Conservation (phyloP, 1,284 basidiomycete genomes). For the Sporisorium scitamineum region DNA sequence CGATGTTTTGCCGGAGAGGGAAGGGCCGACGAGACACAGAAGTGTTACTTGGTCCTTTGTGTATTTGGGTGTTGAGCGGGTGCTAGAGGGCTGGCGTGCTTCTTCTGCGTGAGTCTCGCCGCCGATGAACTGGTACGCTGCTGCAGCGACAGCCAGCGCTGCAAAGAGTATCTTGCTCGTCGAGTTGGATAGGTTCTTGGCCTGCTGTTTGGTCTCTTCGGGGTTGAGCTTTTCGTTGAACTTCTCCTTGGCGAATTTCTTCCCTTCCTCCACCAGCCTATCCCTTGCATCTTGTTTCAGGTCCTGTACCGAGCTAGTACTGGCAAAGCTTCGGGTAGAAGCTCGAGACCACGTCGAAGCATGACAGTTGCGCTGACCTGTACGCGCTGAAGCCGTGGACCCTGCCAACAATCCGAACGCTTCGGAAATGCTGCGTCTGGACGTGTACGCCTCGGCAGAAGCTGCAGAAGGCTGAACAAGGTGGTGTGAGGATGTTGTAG, state of each 20-base stretch:
- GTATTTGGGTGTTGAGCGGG: conserved; percentile 12
- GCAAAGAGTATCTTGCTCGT: conserved; percentile 37
- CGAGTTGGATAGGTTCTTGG: conserved; percentile 22
- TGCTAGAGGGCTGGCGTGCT: neutral
- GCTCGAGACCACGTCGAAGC: conserved; percentile 24
- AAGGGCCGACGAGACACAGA: conserved; percentile 44
- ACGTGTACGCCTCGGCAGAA: conserved; percentile 7
- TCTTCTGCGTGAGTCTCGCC: conserved; percentile 31
- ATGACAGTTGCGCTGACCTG: conserved; percentile 25
- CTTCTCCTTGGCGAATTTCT: conserved; percentile 33
- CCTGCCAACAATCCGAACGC: conserved; percentile 39
- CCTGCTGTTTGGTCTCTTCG: conserved; percentile 23
- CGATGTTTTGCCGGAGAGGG: conserved; percentile 47
- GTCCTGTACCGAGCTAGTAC: conserved; percentile 7
- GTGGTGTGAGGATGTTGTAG: neutral
- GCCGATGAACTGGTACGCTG: conserved; percentile 26
- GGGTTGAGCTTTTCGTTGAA: conserved; percentile 10
- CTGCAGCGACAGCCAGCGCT: conserved; percentile 26
- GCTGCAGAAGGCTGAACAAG: neutral
- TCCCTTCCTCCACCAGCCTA: conserved; percentile 31
- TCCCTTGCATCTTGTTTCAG: conserved; percentile 33
- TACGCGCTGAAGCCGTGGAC: conserved; percentile 26
- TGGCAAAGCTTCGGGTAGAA: conserved; percentile 11
- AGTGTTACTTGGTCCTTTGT: conserved; percentile 38
- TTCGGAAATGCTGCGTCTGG: conserved; percentile 29